phyloP scores from a whole-genome alignment of 2,329 filamentous ascomycete genomes.

The Cordyceps militaris region DNA sequence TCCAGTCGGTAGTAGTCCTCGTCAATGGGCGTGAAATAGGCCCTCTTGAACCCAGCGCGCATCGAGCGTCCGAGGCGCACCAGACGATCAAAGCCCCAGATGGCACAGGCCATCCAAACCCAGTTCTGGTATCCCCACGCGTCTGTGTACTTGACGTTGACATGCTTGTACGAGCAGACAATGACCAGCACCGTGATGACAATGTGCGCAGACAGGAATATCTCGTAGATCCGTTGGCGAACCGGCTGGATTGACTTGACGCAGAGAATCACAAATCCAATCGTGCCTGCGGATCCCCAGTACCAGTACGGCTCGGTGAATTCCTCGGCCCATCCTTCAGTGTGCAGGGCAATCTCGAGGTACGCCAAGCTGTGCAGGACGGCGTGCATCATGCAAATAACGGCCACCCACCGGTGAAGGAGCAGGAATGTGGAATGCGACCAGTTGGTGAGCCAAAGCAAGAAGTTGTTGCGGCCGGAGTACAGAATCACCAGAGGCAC shows the following conservation, averaged over 20 bases:
- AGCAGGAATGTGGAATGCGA: constrained; percentile 38
- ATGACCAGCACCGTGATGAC: constrained; percentile 33
- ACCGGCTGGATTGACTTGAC: constrained; percentile 29
- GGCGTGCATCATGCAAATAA: constrained; percentile 37
- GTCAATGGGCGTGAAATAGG: constrained; percentile 22
- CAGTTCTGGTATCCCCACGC: constrained; percentile 36
- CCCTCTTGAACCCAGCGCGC: constrained; percentile 21
- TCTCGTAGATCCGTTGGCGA: constrained; percentile 32
- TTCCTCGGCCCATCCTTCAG: constrained; percentile 22
- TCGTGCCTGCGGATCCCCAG: constrained; percentile 36
- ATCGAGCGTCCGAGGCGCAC: constrained; percentile 17
- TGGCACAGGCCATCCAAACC: constrained; percentile 21
- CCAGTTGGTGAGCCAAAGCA: constrained; percentile 42
- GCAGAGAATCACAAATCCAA: constrained; percentile 25
- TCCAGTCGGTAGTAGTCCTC: constrained; percentile 25
- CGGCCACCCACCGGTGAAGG: constrained; percentile 41
- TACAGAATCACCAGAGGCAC: constrained; percentile 38
- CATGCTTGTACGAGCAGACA: constrained; percentile 37
- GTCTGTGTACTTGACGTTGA: constrained; percentile 27
- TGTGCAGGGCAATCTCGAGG: constrained; percentile 27
- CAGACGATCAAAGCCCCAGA: constrained; percentile 25
- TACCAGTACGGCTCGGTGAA: constrained; percentile 32
- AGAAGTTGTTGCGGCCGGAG: constrained; percentile 38
- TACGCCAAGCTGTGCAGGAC: constrained; percentile 39
- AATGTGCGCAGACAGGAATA: constrained; percentile 39